A percentile compares a stretch with the other conserved stretches of the same genome.
These are phyloP conservation scores for Solanum okadae DNA, from an alignment of 257 asterid species.

Conservation along the genomic window DNA sequence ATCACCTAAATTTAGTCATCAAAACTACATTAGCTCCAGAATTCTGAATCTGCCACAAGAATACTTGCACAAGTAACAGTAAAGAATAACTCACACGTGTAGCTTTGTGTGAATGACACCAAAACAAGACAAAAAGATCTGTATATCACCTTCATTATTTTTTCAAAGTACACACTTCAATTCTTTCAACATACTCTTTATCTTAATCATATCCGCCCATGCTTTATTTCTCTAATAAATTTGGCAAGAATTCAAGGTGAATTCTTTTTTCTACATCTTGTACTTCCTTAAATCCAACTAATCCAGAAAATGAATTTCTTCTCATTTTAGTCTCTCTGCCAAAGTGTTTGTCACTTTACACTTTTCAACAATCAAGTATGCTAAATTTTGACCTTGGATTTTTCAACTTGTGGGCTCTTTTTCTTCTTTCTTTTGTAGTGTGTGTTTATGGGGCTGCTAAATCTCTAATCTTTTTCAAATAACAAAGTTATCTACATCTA, in stretches of 20 bases:
- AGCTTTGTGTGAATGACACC: not conserved
- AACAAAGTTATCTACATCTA: not conserved
- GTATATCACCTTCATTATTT: not conserved
- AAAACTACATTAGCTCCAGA: slow-evolving; percentile 8
- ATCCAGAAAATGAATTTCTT: not conserved
- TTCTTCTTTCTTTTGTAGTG: not conserved
- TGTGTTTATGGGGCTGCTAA: not conserved
- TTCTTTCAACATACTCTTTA: not conserved
- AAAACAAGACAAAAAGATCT: not conserved
- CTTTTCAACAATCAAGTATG: not conserved
- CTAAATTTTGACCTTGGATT: not conserved
- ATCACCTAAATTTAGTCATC: slow-evolving; percentile 30
- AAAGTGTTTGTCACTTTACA: not conserved
- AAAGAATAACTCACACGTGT: not conserved
- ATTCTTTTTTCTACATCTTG: not conserved
- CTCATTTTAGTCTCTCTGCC: not conserved
- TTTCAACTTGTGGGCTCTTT: not conserved
- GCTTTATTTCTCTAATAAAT: not conserved
- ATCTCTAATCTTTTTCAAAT: not conserved
- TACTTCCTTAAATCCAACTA: not conserved
- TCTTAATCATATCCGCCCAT: not conserved
- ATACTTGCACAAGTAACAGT: not conserved
- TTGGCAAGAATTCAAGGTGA: not conserved
- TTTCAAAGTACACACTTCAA: not conserved
- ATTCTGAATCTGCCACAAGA: not conserved